Evolutionary conservation across 345 rosid species (phyloP), one percentile per base, ranked within the genome.

Genomic region (Populus simonii): DNA sequence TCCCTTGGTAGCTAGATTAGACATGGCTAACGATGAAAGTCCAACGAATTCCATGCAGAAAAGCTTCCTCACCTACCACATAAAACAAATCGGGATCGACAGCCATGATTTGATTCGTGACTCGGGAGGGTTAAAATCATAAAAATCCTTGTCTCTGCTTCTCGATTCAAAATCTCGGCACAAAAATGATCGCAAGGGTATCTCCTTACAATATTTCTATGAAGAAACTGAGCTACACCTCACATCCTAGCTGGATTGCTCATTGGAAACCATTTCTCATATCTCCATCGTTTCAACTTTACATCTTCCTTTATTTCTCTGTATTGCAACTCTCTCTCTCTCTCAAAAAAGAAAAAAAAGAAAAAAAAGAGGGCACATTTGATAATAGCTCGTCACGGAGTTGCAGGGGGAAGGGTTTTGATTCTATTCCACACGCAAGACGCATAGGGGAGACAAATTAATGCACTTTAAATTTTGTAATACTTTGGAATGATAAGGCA

Each of bases 201-300:
- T 69, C 20, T 39, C 7, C 17, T 45, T 12, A 1, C 12, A 67
- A 51, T 55, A 75, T 81, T 72, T 75, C 1, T 23, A 18, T 16
- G 74, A 36, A 68, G 72, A 76, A 79, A 69, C 4, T 18, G 27
- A 61, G 49, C 47, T n/a, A 65, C 65, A 38, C 47, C 49, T 22
- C 63, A 8, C 6, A 12, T 72, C 74, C 71, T 72, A 3, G 82
- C 82, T 78, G 83, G 75, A 49, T 43, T 68, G 75, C 78, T 79
- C 79, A 10, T 3, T 2, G 13, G 62, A 36, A 7, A 25, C 15
- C 41, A 33, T 15, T 11, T 36, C 31, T 23, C 3, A 6, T 76
- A 36, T 74, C 16, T 47, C 49, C 53, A 25, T 66, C 69, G 0
- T 36, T 43, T 68, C 74, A 45, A 74, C 76, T 65, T 73, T 80